Base-by-base conservation (phyloP, 2,329 filamentous ascomycete genomes). In the Penicillium sp. region DNA sequence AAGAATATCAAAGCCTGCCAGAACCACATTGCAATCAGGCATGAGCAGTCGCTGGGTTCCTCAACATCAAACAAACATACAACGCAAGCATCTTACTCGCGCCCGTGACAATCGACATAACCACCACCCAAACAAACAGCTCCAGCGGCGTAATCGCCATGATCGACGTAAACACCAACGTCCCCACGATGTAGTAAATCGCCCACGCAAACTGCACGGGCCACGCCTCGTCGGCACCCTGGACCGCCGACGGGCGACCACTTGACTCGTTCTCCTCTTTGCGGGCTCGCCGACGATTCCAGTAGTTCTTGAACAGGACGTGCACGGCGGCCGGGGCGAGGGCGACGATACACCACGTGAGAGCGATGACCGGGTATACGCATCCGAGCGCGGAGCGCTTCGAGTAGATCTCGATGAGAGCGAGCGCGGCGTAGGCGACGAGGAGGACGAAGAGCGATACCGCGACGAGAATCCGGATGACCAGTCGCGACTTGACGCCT, bases 71-170 rank as follows among this genome's bases (percentile, higher is more conserved):
- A 17, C 30, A 44, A n/a, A 53, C 26, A 53, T 53, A 53, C 8
- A 53, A 19, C 50, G 50, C 50, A 44, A 53, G 50, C 31, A 53
- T 11, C 31, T 44, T 53, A 15, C 50, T 41, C 38, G 7, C 13
- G 5, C n/a, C 50, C 13, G 31, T 23, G 2, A 52, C 30, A 41
- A 23, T 29, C 15, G 50, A 8, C 50, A 41, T 26, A 2, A 23
- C 17, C 21, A 41, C 31, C 6, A 52, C 50, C 50, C 50, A 52
- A 15, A 52, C 50, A 52, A 52, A 52, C 17, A 52, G n/a, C 50
- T 52, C 50, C 30, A 52, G 15, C 50, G 50, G 50, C 8, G 50
- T 52, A 15, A 52, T 30, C 8, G 50, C 50, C 50, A 52, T 52
- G 3, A 52, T 52, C n/a, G 50, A 52, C 1, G 50, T 41, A 52